phyloP scores from a whole-genome alignment of 2,329 filamentous ascomycete species.

The Colletotrichum salicis region DNA sequence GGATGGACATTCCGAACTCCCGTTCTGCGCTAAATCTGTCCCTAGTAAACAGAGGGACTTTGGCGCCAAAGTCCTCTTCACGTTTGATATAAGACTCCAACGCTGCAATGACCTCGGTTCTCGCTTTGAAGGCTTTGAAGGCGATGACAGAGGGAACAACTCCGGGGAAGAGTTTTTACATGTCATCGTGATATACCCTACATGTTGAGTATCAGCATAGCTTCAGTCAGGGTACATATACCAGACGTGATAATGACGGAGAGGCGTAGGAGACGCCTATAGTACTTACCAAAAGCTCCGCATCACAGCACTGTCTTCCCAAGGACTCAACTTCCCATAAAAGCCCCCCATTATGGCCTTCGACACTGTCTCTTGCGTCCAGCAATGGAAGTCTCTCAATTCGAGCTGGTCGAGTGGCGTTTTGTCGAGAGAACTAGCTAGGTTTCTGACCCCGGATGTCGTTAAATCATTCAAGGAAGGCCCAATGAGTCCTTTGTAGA shows the following conservation, averaged over 20 bases:
- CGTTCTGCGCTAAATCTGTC: constrained; percentile 42
- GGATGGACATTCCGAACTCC: constrained; percentile 41
- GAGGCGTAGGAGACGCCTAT: no score
- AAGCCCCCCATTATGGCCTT: constrained; percentile 51
- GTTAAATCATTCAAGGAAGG: constrained; percentile 36
- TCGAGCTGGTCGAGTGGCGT: constrained; percentile 36
- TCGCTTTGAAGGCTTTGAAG: constrained; percentile 44
- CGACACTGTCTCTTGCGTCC: constrained; percentile 49
- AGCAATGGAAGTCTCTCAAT: constrained; percentile 50
- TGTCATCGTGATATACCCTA: constrained; percentile 42
- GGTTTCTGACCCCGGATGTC: constrained; percentile 43
- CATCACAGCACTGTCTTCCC: constrained; percentile 45
- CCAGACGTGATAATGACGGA: no score
- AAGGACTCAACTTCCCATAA: constrained; percentile 55
- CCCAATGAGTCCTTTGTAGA: constrained; percentile 42
- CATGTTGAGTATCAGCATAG: background rate
- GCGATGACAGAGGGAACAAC: constrained; percentile 44
- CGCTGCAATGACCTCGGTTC: constrained; percentile 38
- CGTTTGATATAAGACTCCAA: constrained; percentile 43
- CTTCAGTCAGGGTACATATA: background rate
- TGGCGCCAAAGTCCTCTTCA: constrained; percentile 39
- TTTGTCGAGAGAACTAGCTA: constrained; percentile 41
- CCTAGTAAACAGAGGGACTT: constrained; percentile 41
- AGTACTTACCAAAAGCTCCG: constrained; percentile 46
- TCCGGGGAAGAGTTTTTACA: constrained; percentile 41